phyloP scores from a whole-genome alignment of 805 yeast species.

The Candida nitratophila region DNA sequence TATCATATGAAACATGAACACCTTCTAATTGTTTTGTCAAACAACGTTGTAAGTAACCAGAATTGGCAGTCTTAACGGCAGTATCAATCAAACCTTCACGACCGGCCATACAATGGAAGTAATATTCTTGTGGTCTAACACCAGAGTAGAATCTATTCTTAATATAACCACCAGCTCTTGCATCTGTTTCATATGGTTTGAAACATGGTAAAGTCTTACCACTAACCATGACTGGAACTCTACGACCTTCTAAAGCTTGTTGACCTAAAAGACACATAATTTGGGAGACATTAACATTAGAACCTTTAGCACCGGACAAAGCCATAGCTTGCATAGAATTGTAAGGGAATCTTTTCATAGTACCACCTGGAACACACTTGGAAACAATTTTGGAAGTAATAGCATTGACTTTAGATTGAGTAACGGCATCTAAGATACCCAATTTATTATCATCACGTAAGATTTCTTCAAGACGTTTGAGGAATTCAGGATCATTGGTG shows the following conservation, averaged over 20 bases:
- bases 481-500: slow-evolving; percentile 61
- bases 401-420: slow-evolving; percentile 86
- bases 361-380: slow-evolving; percentile 92
- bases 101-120: slow-evolving; percentile 99
- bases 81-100: slow-evolving; percentile 99
- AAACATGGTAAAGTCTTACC: slow-evolving; percentile 97
- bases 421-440: slow-evolving; percentile 91
- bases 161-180: slow-evolving; percentile 97
- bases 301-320: slow-evolving; percentile 97
- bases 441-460: slow-evolving; percentile 87
- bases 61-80: slow-evolving; percentile 96
- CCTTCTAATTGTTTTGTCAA: slow-evolving; percentile 97
- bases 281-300: slow-evolving; percentile 96
- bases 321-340: slow-evolving; percentile 99
- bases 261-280: slow-evolving; percentile 99
- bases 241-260: slow-evolving; percentile 97
- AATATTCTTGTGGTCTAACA: slow-evolving; percentile 95
- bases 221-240: slow-evolving; percentile 98
- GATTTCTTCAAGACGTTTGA: slow-evolving; percentile 88
- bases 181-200: slow-evolving; percentile 94
- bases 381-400: slow-evolving; percentile 93
- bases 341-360: slow-evolving; percentile 91
- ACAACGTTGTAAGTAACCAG: slow-evolving; percentile 98
- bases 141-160: slow-evolving; percentile 97
- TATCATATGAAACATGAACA: slow-evolving; percentile 89